Evolutionary conservation across 2,329 filamentous ascomycete species (phyloP), one percentile per base, ranked within the genome.

Genomic region (Hymenoscyphus fraxineus): DNA sequence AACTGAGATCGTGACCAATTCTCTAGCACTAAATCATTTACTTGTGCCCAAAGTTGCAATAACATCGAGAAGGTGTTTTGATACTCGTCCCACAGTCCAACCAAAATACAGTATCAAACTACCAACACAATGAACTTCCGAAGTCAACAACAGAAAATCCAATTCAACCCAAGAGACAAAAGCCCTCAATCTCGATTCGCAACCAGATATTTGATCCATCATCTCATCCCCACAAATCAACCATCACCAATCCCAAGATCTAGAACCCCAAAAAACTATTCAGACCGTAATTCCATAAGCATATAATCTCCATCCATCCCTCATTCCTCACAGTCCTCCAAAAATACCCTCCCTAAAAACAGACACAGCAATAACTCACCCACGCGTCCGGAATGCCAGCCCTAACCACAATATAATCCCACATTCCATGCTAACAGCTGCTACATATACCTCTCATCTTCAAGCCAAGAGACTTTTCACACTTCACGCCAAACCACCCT

Each of bases 341-440:
- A 35, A 32, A 32, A 57, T 38, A 57, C n/a, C 27, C 35, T 19
- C 54, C 7, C 12, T 12, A 32, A n/a, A 32, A 22, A 9, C 12
- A 32, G 32, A 57, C 5, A n/a, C 54, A n/a, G 13, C 54, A 12
- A n/a, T 41, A n/a, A 2, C 2, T 12, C 6, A 13, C 22, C 15
- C 40, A 59, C 58, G 39, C 58, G 38, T 59, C 47, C 31, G 58
- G 58, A 59, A 59, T 59, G 58, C n/a, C 38, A 59, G 58, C 38
- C 58, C 5, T 31, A 54, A 54, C 15, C 47, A 27, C 19, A 12
- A 15, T 13, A 15, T 59, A 27, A 2, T 27, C 27, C 3, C 3
- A n/a, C 38, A 59, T 44, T 59, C 38, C 19, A 22, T 13, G 15
- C 12, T n/a, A 15, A 32, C 2, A 39, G n/a, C 12, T 35, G 15